These are phyloP conservation scores for Globisporangium paddicum DNA, from an alignment of 352 stramenopile genomes.

Conservation along the genomic window DNA sequence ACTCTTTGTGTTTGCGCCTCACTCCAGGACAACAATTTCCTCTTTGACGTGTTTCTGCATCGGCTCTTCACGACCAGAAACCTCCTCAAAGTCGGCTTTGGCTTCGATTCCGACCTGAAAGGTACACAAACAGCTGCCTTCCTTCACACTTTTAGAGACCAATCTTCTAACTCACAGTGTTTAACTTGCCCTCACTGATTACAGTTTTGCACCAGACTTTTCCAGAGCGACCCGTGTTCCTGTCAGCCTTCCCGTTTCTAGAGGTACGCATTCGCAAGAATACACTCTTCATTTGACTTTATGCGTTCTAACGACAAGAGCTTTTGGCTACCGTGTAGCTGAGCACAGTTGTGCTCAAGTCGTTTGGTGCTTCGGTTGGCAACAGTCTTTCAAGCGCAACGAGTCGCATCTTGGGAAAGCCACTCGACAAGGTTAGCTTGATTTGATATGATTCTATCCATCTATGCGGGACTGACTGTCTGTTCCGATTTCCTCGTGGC, in stretches of 20 bases:
- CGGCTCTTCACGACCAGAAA: constrained; percentile 25
- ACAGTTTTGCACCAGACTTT: constrained; percentile 65
- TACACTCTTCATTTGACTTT: not conserved
- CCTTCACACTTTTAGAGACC: too few relatives aligned
- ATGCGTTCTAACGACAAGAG: not conserved
- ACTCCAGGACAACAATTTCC: constrained; percentile 27
- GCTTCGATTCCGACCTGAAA: constrained; percentile 70
- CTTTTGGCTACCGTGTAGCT: constrained; percentile 19
- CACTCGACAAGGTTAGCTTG: constrained; percentile 52
- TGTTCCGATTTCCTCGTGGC: too few relatives aligned
- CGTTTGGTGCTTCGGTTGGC: constrained; percentile 22
- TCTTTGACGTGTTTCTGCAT: constrained; percentile 44
- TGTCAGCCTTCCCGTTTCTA: constrained; percentile 30
- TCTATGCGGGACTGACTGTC: too few relatives aligned
- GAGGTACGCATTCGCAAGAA: constrained; percentile 23
- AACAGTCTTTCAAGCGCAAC: constrained; percentile 45
- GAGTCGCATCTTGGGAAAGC: constrained; percentile 39
- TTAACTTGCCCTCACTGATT: too few relatives aligned
- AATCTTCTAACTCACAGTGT: too few relatives aligned
- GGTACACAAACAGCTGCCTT: constrained; percentile 23
- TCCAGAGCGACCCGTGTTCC: constrained; percentile 42
- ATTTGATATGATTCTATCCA: too few relatives aligned
- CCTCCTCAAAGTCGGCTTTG: constrained; percentile 57
- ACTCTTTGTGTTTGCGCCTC: not conserved
- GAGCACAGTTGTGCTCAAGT: constrained; percentile 22